Conservation (phyloP, 331 rosid genomes). For the Cucumis variabilis region DNA sequence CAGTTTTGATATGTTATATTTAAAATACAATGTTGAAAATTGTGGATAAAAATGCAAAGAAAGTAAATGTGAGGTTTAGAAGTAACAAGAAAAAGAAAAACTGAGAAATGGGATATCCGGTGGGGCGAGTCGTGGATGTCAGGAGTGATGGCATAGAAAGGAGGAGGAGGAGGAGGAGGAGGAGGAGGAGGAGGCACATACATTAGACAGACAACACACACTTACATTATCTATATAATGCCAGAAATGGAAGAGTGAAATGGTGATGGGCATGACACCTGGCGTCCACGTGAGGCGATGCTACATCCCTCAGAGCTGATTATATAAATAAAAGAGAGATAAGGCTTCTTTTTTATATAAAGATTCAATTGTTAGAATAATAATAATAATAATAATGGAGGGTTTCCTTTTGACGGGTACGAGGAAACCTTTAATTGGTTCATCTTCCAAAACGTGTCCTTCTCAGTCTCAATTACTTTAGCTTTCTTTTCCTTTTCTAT, state of each 20-base stretch:
- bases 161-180: too few species aligned
- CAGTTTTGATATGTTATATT: too few species aligned
- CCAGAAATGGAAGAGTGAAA: too few species aligned
- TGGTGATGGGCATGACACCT: not conserved
- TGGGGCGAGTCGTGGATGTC: not conserved
- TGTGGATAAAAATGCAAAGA: too few species aligned
- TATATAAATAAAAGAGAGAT: not conserved
- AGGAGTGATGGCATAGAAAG: not conserved
- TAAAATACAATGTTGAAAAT: too few species aligned
- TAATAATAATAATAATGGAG: not conserved
- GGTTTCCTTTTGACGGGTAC: not conserved
- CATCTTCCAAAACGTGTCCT: not conserved
- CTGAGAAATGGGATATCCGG: not conserved
- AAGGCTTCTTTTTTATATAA: not conserved
- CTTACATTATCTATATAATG: too few species aligned
- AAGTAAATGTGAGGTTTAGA: too few species aligned
- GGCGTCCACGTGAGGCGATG: constrained; percentile 21
- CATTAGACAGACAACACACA: too few species aligned
- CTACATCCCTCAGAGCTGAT: not conserved
- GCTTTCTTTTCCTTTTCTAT: not conserved
- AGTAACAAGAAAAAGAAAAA: too few species aligned
- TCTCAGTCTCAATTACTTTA: not conserved
- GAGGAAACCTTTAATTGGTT: not conserved
- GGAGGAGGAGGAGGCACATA: too few species aligned
- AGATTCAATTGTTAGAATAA: not conserved